Percentiles rank a stretch among this genome's conserved stretches.
These are phyloP conservation scores for Candida neerlandica DNA, from an alignment of 1,139 yeast species.

Conservation along the genomic window DNA sequence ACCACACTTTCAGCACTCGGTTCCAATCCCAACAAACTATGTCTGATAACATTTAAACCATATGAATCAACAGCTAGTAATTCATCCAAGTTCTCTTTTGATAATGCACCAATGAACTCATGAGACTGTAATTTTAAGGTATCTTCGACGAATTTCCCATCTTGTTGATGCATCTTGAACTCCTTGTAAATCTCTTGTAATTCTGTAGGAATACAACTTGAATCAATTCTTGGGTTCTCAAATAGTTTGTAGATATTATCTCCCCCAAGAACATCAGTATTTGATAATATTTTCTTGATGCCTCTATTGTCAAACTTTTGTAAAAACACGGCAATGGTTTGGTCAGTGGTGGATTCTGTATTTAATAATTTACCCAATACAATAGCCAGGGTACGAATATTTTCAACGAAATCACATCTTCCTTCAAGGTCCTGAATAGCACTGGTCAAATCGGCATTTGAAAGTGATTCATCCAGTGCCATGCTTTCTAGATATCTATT, in stretches of 20 bases:
- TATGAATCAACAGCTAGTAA: slow-evolving; percentile 74
- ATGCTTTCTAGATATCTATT: slow-evolving; percentile 43
- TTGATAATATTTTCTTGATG: slow-evolving; percentile 49
- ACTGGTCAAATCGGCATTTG: slow-evolving; percentile 28
- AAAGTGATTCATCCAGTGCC: slow-evolving; percentile 31
- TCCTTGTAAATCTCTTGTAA: slow-evolving; percentile 32
- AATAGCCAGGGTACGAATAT: slow-evolving; percentile 53
- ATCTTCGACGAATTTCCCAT: slow-evolving; percentile 19
- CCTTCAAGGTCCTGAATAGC: slow-evolving; percentile 30
- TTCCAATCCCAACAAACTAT: slow-evolving; percentile 70
- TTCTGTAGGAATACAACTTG: slow-evolving; percentile 38
- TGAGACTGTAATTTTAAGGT: slow-evolving; percentile 30
- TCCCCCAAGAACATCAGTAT: slow-evolving; percentile 71
- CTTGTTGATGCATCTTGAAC: slow-evolving; percentile 13
- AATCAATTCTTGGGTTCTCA: slow-evolving; percentile 25
- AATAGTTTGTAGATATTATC: slow-evolving; percentile 54
- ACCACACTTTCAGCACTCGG: slow-evolving; percentile 10
- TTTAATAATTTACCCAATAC: slow-evolving; percentile 26
- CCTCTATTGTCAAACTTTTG: slow-evolving; percentile 6
- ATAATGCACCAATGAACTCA: slow-evolving; percentile 35
- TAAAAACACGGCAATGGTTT: slow-evolving; percentile 6
- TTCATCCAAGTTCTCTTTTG: slow-evolving; percentile 52
- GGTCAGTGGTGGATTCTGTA: slow-evolving; percentile 4
- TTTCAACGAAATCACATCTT: slow-evolving; percentile 34
- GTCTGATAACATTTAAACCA: slow-evolving; percentile 80